Evolutionary conservation across 2,329 filamentous ascomycete species (phyloP), one percentile per base, ranked within the genome.

Genomic region (Colletotrichum sublineola): DNA sequence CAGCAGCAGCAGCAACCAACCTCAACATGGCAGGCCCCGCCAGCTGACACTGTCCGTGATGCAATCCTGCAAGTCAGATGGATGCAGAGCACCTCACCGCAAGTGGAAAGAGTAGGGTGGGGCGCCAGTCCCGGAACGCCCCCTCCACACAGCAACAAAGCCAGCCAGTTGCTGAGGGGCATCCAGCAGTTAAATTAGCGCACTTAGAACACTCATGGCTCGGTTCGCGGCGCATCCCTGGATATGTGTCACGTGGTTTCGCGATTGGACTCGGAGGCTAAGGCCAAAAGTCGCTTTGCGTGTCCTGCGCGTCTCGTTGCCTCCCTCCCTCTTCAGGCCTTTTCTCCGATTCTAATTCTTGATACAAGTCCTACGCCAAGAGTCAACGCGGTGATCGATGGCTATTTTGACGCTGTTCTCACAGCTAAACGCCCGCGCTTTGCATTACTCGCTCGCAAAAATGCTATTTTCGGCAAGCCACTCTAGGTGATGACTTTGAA

Each of bases 1-100:
- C 20, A 33, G 6, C 53, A 40, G 29, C 42, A 57, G 20, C 58
- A 38, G 44, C 58, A 44, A 36, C 11, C 50, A 31, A 33, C 50
- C 44, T 62, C 44, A 62, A 18, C 61, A 53, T n/a, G 24, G 52
- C 68, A 18, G 38, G 44, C 58, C 40, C 67, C 66, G 60, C 69
- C 69, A 67, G 65, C 60, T 63, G 69, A 63, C 65, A 72, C 60
- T 72, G 66, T 36, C 69, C 69, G 69, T 69, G 70, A 73, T 73
- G 70, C 66, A 73, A 70, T 70, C 60, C 69, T 70, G 67, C 70
- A 70, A 70, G 70, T 70, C 67, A 73, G 70, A 73, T 69, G 55
- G 60, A 68, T 70, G 66, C 66, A 48, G 70, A n/a, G 44, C 46
- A 48, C n/a, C 60, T 56, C 61, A 65, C 70, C 70, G 67, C 70